Percentiles rank a stretch among this genome's conserved stretches.
phyloP scores from a whole-genome alignment of 2,329 filamentous ascomycete species.

The Emmonsia crescens region DNA sequence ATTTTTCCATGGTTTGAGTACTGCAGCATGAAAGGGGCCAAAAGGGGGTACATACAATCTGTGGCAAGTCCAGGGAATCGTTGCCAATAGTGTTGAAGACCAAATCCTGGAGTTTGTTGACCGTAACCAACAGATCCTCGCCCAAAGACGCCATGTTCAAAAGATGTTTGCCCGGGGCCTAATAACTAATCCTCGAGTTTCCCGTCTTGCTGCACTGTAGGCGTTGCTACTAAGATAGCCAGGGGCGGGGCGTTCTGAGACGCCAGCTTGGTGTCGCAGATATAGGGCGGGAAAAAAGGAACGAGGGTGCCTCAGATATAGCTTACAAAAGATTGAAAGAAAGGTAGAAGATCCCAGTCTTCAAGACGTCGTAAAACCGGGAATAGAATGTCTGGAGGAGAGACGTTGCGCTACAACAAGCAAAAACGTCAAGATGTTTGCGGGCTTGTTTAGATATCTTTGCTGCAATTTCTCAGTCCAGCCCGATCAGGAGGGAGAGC shows the following conservation, averaged over 20 bases:
- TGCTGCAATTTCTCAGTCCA: neutral
- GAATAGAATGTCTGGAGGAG: neutral
- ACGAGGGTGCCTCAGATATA: neutral
- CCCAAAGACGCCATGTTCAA: conserved; percentile 79
- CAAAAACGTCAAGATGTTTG: neutral
- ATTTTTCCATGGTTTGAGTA: conserved; percentile 1
- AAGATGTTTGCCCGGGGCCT: neutral
- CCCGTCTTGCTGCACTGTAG: conserved; percentile 15
- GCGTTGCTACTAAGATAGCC: conserved; percentile 13
- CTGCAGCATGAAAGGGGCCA: neutral
- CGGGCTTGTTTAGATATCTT: neutral
- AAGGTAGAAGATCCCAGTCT: neutral
- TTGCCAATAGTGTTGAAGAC: conserved; percentile 99
- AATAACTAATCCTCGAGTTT: neutral
- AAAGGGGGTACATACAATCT: conserved; percentile 64
- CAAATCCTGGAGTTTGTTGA: conserved; percentile 97
- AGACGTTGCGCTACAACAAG: neutral
- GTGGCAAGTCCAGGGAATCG: conserved; percentile 91
- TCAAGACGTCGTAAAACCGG: neutral
- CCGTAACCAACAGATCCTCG: conserved; percentile 86
- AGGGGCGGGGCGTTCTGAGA: neutral
- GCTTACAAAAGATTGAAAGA: neutral
- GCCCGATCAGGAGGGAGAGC: neutral
- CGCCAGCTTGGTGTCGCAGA: neutral
- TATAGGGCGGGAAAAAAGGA: neutral